Base-by-base conservation (phyloP, 352 stramenopile genomes). In the Phytophthora megakarya region DNA sequence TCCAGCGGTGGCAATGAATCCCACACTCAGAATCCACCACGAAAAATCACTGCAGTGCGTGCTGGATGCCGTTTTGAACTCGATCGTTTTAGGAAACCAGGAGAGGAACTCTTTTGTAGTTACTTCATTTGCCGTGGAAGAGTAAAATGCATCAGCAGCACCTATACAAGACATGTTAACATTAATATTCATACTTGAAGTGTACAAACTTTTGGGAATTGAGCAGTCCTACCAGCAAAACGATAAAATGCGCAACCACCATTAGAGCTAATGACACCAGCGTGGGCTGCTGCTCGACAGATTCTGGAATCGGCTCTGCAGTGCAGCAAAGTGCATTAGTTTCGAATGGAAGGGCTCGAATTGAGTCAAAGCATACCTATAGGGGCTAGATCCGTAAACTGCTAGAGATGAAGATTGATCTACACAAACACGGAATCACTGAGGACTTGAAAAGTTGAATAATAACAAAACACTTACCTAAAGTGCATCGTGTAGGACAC, bases 61-160 rank as follows among this genome's bases (percentile, higher is more conserved):
- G 42, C 84, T 91, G 3, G 75, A 49, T 12, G 67, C 72, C 28
- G 75, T 54, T 58, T 86, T 66, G 54, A 95, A 95, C 53, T 89
- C 78, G 33, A 95, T 74, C 16, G 79, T 92, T 65, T 93, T 95
- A 8, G 86, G 86, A 61, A 95, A 95, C 84, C 84, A 95, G 7
- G 82, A 90, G 3, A 67, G 18, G 47, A 81, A 93, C 45, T 72
- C 65, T 7, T 70, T 62, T 2, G 71, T 76, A 0, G 72, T 74
- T 25, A 95, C 82, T 40, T 71, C 81, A 38, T 93, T 73, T 2
- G 74, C 65, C 1, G 61, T 73, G 6, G 82, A 89, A 12, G 56
- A 65, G 15, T 55, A 35, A 56, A 92, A 95, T 2, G 65, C 44
- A 37, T 76, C 79, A 11, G 78, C 76, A 19, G 71, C 28, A 39